Evolutionary conservation across 352 stramenopile genomes (phyloP), one percentile per base, ranked within the genome.

Genomic region (Phytophthora crassamura): DNA sequence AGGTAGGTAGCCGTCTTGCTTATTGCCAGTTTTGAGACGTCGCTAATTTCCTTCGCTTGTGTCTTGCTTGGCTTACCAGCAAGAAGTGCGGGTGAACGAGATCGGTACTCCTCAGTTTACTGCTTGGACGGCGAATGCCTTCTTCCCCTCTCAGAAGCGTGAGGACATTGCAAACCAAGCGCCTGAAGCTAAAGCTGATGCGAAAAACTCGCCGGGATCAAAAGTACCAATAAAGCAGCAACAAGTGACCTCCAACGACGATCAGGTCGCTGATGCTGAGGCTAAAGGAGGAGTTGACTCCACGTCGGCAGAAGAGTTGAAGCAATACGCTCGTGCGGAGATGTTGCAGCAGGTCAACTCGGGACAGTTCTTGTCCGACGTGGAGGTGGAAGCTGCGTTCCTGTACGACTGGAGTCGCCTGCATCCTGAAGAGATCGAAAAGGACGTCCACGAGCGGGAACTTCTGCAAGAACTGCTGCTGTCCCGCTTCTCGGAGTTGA

Each of bases 51-150:
- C 12, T 59, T 47, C 20, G 0, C 11, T 57, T 15, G 35, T 11
- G 0, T 52, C 33, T 38, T 43, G 5, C n/a, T 15, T 54, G 25
- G 8, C 8, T 25, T 20, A 30, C 30, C 59, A 95, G 79, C 86
- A 91, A 77, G 79, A 90, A 65, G 83, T 96, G 7, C 65, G 79
- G 1, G 84, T 97, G 48, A 91, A 95, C 52, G 82, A 93, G 47
- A 91, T 96, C 41, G 88, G 88, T 16, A 74, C 86, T 6, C 89
- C 89, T 3, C 69, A 91, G 60, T 61, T 94, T 12, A 79, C 62
- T 9, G 18, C 72, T 3, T 97, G 87, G 89, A 78, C 83, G 0
- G 52, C 74, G 34, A 80, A 53, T 42, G 86, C 86, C 0, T 95
- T 95, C 42, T 80, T 78, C 42, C 67, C 73, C 7, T 75, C 77